A percentile compares a stretch with the other conserved stretches of the same genome.
Evolutionary conservation across 2,329 filamentous ascomycete genomes (phyloP).

Genomic region (Thelonectria blattea): DNA sequence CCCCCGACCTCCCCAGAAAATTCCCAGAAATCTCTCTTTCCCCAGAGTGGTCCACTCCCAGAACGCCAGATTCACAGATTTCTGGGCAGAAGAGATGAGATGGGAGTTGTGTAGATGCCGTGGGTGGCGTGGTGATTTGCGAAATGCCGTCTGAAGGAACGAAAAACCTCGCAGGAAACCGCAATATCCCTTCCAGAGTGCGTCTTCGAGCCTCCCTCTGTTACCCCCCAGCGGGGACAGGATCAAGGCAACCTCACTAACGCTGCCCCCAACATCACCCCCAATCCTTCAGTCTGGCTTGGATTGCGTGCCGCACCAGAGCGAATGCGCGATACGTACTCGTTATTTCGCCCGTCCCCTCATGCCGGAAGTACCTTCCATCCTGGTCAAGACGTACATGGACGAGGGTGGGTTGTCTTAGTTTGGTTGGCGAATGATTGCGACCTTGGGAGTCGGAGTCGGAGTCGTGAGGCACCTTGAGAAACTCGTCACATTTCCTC

Average conservation of each 20-base stretch:
- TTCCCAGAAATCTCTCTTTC: conserved; percentile 19
- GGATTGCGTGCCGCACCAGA: neutral
- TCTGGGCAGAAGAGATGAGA: conserved; percentile 15
- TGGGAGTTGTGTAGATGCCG: conserved; percentile 7
- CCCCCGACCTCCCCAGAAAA: conserved; percentile 9
- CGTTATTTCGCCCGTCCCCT: neutral
- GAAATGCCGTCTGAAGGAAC: neutral
- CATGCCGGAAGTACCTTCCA: conserved; percentile 2
- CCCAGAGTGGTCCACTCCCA: conserved; percentile 15
- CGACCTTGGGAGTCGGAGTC: neutral
- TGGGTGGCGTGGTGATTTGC: neutral
- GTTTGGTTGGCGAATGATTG: neutral
- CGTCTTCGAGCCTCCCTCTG: neutral
- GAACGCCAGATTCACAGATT: conserved; percentile 21
- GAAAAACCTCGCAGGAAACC: neutral
- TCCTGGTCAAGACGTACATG: neutral
- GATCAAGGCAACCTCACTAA: neutral
- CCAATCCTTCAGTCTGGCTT: neutral
- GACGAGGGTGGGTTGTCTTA: neutral
- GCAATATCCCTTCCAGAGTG: neutral
- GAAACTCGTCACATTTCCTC: neutral
- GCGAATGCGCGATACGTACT: neutral
- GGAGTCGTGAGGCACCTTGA: neutral
- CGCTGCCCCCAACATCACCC: conserved; percentile 4
- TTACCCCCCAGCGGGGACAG: conserved; percentile 22